Conservation (phyloP, 768 basidiomycete species). For the Boletus sp. region DNA sequence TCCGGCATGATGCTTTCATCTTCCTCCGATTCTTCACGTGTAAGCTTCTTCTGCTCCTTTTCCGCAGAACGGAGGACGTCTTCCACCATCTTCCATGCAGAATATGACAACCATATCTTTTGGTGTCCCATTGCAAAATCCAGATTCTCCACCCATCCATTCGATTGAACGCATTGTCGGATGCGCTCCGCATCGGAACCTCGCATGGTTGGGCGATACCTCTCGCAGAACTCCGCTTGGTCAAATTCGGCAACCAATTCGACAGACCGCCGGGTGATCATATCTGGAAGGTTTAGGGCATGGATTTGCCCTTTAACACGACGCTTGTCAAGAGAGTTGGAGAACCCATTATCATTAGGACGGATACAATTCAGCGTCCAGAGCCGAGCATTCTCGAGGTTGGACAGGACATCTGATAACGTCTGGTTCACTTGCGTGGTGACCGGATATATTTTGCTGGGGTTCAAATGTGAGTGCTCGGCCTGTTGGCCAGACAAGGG, state of each 20-base stretch:
- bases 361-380: constrained; percentile 63
- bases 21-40: constrained; percentile 41
- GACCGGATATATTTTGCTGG: constrained; percentile 52
- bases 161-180: constrained; percentile 45
- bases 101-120: constrained; percentile 54
- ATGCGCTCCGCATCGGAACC: constrained; percentile 48
- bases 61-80: constrained; percentile 50
- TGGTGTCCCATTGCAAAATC: constrained; percentile 54
- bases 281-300: constrained; percentile 49
- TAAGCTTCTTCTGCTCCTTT: constrained; percentile 44
- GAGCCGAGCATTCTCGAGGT: constrained; percentile 42
- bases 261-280: constrained; percentile 44
- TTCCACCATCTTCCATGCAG: constrained; percentile 60
- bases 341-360: constrained; percentile 61
- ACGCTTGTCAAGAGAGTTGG: constrained; percentile 63
- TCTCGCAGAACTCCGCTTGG: constrained; percentile 47
- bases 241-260: constrained; percentile 53
- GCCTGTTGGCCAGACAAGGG: constrained; percentile 28
- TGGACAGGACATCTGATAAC: constrained; percentile 44
- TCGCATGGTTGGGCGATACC: constrained; percentile 50
- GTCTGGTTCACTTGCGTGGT: constrained; percentile 56
- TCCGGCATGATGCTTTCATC: constrained; percentile 43
- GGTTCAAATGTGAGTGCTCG: constrained; percentile 44
- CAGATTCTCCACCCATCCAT: constrained; percentile 51
- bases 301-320: constrained; percentile 56